These are phyloP conservation scores for Dryadomyces sulphureus DNA, from an alignment of 2,329 filamentous ascomycete species.

Conservation along the genomic window DNA sequence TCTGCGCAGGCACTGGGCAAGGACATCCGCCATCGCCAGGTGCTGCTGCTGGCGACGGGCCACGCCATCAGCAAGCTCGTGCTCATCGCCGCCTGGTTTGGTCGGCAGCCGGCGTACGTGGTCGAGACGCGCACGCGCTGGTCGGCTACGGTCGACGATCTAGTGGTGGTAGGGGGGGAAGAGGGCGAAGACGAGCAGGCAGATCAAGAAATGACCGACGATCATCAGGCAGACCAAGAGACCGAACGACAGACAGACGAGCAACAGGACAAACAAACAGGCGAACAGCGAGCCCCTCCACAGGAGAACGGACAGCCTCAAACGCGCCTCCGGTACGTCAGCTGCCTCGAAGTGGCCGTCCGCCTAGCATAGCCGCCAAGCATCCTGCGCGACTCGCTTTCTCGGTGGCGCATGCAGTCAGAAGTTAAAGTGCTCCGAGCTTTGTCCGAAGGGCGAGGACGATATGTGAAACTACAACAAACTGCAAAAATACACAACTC, in stretches of 20 bases:
- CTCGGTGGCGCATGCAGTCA: too few species aligned
- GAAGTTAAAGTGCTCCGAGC: too few species aligned
- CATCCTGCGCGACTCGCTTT: too few species aligned
- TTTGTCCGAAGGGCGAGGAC: too few species aligned
- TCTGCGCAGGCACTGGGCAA: too few species aligned
- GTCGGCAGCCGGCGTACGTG: conserved; percentile 40
- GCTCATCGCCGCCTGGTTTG: conserved; percentile 49
- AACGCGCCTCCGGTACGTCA: conserved; percentile 6
- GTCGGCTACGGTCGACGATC: conserved; percentile 52
- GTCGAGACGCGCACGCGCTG: conserved; percentile 48
- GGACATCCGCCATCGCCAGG: conserved; percentile 16
- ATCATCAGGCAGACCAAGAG: too few species aligned
- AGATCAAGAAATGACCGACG: neutral
- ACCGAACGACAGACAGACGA: neutral
- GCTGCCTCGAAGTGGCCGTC: conserved; percentile 7
- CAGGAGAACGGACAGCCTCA: too few species aligned
- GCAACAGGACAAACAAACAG: neutral
- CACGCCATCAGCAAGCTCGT: conserved; percentile 50
- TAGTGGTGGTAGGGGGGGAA: conserved; percentile 27
- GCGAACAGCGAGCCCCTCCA: too few species aligned
- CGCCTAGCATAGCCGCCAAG: neutral
- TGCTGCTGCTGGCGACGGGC: conserved; percentile 40
- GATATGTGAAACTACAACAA: neutral
- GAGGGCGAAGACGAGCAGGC: neutral
- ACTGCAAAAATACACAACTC: too few species aligned